Evolutionary conservation across 2,329 filamentous ascomycete species (phyloP).

Genomic region (Phaeoacremonium minimum): DNA sequence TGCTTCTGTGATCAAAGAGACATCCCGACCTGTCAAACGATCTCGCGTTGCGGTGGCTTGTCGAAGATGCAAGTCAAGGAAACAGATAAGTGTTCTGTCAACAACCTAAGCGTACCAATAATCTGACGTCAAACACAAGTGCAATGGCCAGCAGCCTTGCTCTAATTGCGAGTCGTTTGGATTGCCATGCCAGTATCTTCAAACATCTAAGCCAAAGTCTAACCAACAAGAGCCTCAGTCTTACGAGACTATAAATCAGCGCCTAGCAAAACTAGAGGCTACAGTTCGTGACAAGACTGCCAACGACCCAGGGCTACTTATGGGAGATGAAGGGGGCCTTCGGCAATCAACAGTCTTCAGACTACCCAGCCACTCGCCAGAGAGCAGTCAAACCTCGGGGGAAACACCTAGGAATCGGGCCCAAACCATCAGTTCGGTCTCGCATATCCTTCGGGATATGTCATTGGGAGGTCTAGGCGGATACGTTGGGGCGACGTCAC

Average conservation of each 20-base stretch:
- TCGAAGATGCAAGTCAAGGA: constrained; percentile 13
- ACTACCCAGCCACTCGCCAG: too few relatives aligned
- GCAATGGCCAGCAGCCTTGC: constrained; percentile 10
- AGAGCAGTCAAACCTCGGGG: too few relatives aligned
- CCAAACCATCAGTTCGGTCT: constrained; percentile 8
- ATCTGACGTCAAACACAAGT: constrained; percentile 7
- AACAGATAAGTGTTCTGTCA: constrained; percentile 11
- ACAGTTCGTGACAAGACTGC: too few relatives aligned
- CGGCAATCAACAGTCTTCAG: too few relatives aligned
- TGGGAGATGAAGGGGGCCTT: too few relatives aligned
- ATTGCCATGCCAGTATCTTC: constrained; percentile 28
- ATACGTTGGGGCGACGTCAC: constrained; percentile 15
- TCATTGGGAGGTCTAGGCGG: constrained; percentile 15
- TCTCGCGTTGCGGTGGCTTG: constrained; percentile 14
- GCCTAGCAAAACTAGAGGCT: constrained; percentile 14
- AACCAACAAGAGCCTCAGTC: constrained; percentile 12
- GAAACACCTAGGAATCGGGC: too few relatives aligned
- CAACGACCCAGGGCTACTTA: too few relatives aligned
- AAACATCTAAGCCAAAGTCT: constrained; percentile 27
- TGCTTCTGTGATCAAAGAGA: too few relatives aligned
- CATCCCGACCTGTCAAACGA: constrained; percentile 11
- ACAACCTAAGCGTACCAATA: not conserved
- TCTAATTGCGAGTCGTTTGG: constrained; percentile 10
- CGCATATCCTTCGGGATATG: constrained; percentile 15
- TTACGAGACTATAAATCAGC: constrained; percentile 10